Evolutionary conservation across 352 stramenopile species (phyloP).

Genomic region (Phytophthora palmivora): DNA sequence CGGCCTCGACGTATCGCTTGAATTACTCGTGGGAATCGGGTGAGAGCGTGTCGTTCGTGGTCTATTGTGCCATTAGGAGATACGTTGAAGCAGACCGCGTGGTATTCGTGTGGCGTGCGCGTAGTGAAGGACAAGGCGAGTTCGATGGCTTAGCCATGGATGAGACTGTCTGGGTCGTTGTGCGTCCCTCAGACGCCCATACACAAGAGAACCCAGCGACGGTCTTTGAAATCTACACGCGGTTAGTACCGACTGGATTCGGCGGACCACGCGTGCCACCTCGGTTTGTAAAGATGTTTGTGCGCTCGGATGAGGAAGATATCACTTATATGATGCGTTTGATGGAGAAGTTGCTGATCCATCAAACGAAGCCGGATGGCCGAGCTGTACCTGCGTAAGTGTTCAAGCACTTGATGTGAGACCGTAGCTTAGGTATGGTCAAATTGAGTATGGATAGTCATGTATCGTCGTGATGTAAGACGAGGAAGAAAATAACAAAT

Average conservation of each 20-base stretch:
- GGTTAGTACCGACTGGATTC: slow-evolving; percentile 32
- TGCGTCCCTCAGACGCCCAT: slow-evolving; percentile 23
- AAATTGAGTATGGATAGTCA: slow-evolving; percentile 2
- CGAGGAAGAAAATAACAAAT: too few relatives aligned
- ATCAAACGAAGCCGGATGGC: slow-evolving; percentile 17
- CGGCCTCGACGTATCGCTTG: slow-evolving; percentile 24
- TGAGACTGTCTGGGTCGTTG: slow-evolving; percentile 57
- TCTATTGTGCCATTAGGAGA: slow-evolving; percentile 44
- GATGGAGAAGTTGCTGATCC: slow-evolving; percentile 27
- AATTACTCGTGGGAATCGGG: slow-evolving; percentile 35
- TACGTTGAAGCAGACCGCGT: slow-evolving; percentile 53
- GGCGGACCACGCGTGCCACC: slow-evolving; percentile 22
- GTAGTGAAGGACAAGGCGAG: slow-evolving; percentile 46
- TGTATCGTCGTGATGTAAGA: not conserved
- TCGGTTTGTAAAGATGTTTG: slow-evolving; percentile 35
- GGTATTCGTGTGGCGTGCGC: slow-evolving; percentile 59
- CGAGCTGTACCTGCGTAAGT: slow-evolving; percentile 15
- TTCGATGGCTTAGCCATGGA: slow-evolving; percentile 55
- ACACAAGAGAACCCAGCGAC: slow-evolving; percentile 21
- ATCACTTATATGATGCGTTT: slow-evolving; percentile 37
- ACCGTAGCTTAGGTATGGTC: not conserved
- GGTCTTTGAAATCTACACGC: slow-evolving; percentile 31
- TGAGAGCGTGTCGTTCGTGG: slow-evolving; percentile 25
- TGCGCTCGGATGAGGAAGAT: slow-evolving; percentile 34
- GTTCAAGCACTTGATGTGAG: not conserved